These are phyloP conservation scores for Fusarium sambucinum DNA, from an alignment of 2,329 filamentous ascomycete genomes.

Conservation along the genomic window DNA sequence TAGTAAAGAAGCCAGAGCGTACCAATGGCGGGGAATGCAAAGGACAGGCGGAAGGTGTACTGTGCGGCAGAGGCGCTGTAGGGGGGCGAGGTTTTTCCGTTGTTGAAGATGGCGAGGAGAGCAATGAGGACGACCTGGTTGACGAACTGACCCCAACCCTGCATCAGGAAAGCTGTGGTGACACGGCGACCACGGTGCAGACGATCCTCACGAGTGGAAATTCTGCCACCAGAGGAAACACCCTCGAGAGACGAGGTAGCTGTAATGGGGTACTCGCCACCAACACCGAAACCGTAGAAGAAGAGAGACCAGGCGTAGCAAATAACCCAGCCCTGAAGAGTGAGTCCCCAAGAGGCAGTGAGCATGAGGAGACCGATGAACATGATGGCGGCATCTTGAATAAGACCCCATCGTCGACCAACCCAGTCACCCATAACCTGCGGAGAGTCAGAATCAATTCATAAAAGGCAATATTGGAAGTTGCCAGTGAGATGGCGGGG, in stretches of 20 bases:
- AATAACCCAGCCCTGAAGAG: constrained; percentile 93
- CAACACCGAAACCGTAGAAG: constrained; percentile 75
- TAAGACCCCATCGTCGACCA: constrained; percentile 93
- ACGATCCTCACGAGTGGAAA: constrained; percentile 92
- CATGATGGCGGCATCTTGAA: constrained; percentile 95
- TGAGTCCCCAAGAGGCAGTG: constrained; percentile 88
- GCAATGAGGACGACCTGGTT: constrained; percentile 93
- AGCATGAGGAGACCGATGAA: constrained; percentile 92
- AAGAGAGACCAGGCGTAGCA: constrained; percentile 96
- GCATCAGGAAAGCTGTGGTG: constrained; percentile 96
- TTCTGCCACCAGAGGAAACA: constrained; percentile 83
- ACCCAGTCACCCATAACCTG: constrained; percentile 76
- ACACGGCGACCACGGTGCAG: constrained; percentile 96
- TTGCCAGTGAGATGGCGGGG: not conserved
- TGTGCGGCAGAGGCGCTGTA: constrained; percentile 84
- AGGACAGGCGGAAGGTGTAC: constrained; percentile 92
- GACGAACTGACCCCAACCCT: constrained; percentile 96
- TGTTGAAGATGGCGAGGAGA: constrained; percentile 88
- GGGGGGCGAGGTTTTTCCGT: constrained; percentile 76
- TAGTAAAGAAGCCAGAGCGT: constrained; percentile 97
- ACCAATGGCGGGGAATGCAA: constrained; percentile 89
- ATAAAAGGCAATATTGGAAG: not conserved
- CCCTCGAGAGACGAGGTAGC: constrained; percentile 96
- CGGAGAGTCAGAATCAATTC: constrained; percentile 30
- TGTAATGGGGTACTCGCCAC: constrained; percentile 96